A percentile compares a stretch with the other conserved stretches of the same genome.
Conservation (phyloP, 2,329 filamentous ascomycete species). For the Thelonectria blattea region DNA sequence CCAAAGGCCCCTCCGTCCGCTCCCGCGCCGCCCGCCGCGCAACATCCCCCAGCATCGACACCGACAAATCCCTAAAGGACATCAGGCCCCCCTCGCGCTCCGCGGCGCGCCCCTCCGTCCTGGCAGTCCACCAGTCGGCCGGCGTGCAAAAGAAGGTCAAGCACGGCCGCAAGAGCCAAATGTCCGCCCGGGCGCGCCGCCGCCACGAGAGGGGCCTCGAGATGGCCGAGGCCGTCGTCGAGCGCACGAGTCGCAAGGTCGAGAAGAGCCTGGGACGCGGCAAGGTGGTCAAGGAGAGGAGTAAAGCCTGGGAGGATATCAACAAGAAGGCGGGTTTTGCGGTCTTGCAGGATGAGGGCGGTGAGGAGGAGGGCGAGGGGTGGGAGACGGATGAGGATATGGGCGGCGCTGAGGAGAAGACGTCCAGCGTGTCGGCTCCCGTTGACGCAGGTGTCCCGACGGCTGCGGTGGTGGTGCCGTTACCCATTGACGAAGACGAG, state of each 20-base stretch:
- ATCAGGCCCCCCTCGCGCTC: slow-evolving; percentile 56
- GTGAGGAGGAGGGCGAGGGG: slow-evolving; percentile 33
- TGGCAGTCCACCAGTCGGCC: slow-evolving; percentile 69
- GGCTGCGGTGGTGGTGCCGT: slow-evolving; percentile 16
- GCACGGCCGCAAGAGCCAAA: slow-evolving; percentile 57
- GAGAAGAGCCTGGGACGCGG: slow-evolving; percentile 60
- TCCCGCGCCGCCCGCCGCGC: slow-evolving; percentile 78
- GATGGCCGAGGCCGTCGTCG: slow-evolving; percentile 64
- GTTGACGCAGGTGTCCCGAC: slow-evolving; percentile 1
- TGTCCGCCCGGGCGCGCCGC: slow-evolving; percentile 61
- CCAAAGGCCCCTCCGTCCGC: slow-evolving; percentile 66
- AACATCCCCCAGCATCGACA: slow-evolving; percentile 71
- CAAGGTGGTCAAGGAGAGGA: slow-evolving; percentile 54
- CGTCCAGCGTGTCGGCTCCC: slow-evolving; percentile 1
- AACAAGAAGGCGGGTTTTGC: slow-evolving; percentile 49
- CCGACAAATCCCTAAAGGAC: slow-evolving; percentile 73
- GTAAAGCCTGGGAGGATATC: slow-evolving; percentile 64
- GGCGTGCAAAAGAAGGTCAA: slow-evolving; percentile 74
- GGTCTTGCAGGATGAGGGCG: slow-evolving; percentile 28
- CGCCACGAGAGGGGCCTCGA: slow-evolving; percentile 64
- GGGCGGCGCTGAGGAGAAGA: slow-evolving; percentile 33
- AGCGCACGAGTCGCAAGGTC: slow-evolving; percentile 63
- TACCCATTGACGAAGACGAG: slow-evolving; percentile 39
- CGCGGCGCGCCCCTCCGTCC: slow-evolving; percentile 65
- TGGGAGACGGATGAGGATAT: slow-evolving; percentile 47